Conservation (phyloP, 805 yeast species). For the Lipomyces kockii region DNA sequence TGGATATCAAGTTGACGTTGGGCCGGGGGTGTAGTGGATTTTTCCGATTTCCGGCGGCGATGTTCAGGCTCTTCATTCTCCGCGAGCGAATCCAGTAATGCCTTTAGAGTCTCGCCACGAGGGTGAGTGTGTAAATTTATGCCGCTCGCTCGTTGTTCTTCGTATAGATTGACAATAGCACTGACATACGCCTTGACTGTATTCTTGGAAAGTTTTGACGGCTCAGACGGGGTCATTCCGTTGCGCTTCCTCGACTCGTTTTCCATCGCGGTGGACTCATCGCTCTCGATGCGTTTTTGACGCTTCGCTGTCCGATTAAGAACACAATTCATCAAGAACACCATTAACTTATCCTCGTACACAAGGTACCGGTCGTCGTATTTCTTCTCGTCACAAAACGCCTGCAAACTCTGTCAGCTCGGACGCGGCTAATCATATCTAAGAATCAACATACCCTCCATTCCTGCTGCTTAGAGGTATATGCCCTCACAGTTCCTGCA, state of each 20-base stretch:
- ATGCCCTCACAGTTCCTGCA: constrained; percentile 19
- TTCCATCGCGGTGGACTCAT: neutral
- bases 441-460: constrained; percentile 13
- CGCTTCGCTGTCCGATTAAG: constrained; percentile 11
- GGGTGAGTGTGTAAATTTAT: constrained; percentile 16
- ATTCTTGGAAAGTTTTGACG: constrained; percentile 14
- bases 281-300: constrained; percentile 5
- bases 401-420: neutral
- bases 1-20: constrained; percentile 1
- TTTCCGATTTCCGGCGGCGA: constrained; percentile 9
- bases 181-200: constrained; percentile 14
- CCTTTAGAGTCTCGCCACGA: constrained; percentile 14
- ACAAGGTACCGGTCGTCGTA: constrained; percentile 19
- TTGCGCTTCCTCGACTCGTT: neutral
- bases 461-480: constrained; percentile 17
- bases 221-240: constrained; percentile 7
- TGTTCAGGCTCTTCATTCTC: constrained; percentile 19
- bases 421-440: neutral
- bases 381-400: constrained; percentile 11
- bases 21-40: constrained; percentile 1
- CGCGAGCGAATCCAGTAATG: constrained; percentile 7
- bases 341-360: constrained; percentile 11
- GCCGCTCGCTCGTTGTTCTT: constrained; percentile 11
- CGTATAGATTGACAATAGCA: constrained; percentile 18
- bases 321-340: constrained; percentile 10